phyloP scores from a whole-genome alignment of 805 yeast species.

The Sugiyamaella valdiviana region DNA sequence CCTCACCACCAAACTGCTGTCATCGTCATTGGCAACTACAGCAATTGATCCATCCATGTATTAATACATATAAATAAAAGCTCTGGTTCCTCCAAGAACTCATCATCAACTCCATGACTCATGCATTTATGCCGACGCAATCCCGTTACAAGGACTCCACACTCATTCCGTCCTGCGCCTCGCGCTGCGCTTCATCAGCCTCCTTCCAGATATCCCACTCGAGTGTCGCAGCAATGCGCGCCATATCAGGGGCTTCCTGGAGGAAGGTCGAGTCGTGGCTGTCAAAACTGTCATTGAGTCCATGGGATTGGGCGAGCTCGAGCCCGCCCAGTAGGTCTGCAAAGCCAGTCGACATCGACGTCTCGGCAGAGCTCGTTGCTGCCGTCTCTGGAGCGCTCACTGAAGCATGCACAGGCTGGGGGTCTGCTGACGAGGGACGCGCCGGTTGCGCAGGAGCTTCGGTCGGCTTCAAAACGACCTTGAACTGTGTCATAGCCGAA shows the following conservation, averaged over 20 bases:
- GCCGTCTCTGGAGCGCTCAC: background rate
- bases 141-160: background rate
- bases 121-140: too few species aligned
- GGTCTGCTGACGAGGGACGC: background rate
- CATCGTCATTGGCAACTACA: too few species aligned
- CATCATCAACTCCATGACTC: too few species aligned
- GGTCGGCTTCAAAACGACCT: slow-evolving; percentile 25
- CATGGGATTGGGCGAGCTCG: background rate
- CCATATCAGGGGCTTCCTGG: background rate
- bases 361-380: background rate
- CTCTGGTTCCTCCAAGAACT: too few species aligned
- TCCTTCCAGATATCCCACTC: slow-evolving; percentile 12
- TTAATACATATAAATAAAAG: background rate
- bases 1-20: too few species aligned
- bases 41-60: background rate
- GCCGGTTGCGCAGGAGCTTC: background rate
- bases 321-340: background rate
- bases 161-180: background rate
- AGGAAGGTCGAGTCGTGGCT: background rate
- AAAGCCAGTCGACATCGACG: background rate
- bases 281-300: background rate
- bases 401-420: background rate
- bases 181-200: background rate
- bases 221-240: slow-evolving; percentile 4
- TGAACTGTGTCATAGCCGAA: slow-evolving; percentile 28